A percentile compares a stretch with the other conserved stretches of the same genome.
Evolutionary conservation across 441 rosid species (phyloP).

Genomic region (Adansonia madagascariensis): DNA sequence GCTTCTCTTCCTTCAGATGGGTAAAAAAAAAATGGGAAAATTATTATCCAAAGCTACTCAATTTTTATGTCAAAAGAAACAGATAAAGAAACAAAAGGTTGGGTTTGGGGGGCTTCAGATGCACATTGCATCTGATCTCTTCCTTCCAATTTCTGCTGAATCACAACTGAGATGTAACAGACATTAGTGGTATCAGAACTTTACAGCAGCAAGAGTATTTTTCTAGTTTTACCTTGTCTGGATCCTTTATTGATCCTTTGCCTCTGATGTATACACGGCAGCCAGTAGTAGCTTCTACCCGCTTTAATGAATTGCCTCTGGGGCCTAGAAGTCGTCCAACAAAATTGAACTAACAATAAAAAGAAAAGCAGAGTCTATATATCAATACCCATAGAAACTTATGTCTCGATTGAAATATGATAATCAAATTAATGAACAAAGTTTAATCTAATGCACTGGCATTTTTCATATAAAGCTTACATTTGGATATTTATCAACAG

Average conservation of each 20-base stretch:
- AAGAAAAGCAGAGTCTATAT: constrained; percentile 20
- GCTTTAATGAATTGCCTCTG: constrained; percentile 88
- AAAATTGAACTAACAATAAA: constrained; percentile 73
- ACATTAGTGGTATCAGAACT: constrained; percentile 5
- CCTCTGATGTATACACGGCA: constrained; percentile 95
- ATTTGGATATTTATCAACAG: constrained; percentile 85
- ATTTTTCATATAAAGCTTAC: constrained; percentile 40
- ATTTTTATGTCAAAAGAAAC: constrained; percentile 4
- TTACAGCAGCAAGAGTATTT: not conserved
- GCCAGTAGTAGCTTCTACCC: constrained; percentile 90
- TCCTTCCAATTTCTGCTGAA: constrained; percentile 8
- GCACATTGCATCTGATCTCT: not conserved
- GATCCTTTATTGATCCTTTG: constrained; percentile 95
- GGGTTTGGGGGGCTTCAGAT: not conserved
- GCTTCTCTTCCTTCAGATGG: constrained; percentile 76
- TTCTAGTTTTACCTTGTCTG: constrained; percentile 65
- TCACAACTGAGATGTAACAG: not conserved
- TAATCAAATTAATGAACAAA: not conserved
- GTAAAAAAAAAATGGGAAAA: constrained; percentile 27
- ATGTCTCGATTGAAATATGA: not conserved
- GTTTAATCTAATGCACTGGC: not conserved
- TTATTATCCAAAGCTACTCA: constrained; percentile 25
- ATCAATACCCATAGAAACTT: not conserved
- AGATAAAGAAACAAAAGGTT: not conserved
- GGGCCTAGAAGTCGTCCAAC: constrained; percentile 91